Evolutionary conservation across 2,329 filamentous ascomycete species (phyloP), one percentile per base, ranked within the genome.

Genomic region (Fusarium sp.): DNA sequence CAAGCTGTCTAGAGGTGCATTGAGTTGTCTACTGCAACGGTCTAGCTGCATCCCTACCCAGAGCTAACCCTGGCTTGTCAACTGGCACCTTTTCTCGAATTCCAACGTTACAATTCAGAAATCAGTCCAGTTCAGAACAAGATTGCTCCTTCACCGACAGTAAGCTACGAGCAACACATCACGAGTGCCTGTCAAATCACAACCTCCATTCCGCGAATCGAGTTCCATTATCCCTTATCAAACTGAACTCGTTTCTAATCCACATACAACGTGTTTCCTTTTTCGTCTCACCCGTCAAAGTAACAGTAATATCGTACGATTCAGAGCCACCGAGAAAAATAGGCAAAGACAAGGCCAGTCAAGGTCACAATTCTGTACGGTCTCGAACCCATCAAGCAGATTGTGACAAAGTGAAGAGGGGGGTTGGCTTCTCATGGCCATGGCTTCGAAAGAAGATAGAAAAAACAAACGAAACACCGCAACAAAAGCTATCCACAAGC

Each of bases 401-500:
- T 65, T 69, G 72, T 44, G 60, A 71, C 66, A 29, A 64, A 31
- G 49, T 62, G 56, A 69, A 58, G 66, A 20, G 57, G 65, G 29
- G 33, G 51, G 58, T 68, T 77, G 73, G 71, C 71, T 74, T 76
- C 75, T 74, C 67, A 44, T 75, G 74, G 75, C 71, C 74, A 74
- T 67, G 71, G 74, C 70, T 78, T 78, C 65, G 69, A 69, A 62
- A 57, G 60, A 76, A 75, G 60, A 62, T 33, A 58, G 71, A 55
- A 73, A 75, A 38, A 65, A 73, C 56, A 65, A 27, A 62, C 69
- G 35, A 66, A 66, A 59, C 63, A 73, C 64, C 55, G 57, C 62
- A 64, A 70, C 58, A 70, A 75, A 76, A 77, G 71, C 74, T 76
- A 75, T 78, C 67, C 69, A 73, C 74, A 78, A 72, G 72, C 72